phyloP scores from a whole-genome alignment of 2,329 filamentous ascomycete species.

The Ophiostoma quercus region DNA sequence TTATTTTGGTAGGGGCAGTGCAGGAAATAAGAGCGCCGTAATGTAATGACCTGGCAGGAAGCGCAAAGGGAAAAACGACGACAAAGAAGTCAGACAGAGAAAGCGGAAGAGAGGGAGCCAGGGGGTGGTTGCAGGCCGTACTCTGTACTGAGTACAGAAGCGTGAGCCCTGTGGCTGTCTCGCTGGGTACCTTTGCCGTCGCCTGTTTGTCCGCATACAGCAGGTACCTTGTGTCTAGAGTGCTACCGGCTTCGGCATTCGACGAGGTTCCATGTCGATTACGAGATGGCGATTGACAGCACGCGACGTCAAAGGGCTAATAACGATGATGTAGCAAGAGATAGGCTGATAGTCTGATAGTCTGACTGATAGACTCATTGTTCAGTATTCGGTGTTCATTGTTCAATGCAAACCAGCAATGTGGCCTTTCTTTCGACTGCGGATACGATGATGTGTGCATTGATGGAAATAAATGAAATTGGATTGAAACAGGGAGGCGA shows the following conservation, averaged over 20 bases:
- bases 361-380: neutral
- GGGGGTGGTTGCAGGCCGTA: conserved; percentile 16
- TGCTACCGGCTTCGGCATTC: neutral
- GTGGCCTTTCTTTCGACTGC: neutral
- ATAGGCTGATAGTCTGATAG: neutral
- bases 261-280: conserved; percentile 5
- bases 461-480: neutral
- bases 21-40: neutral
- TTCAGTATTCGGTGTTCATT: too few relatives aligned
- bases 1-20: conserved; percentile 14
- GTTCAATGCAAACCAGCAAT: neutral
- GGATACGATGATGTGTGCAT: conserved; percentile 12
- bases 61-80: neutral
- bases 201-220: neutral
- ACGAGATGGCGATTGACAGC: conserved; percentile 10
- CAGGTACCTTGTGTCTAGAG: neutral
- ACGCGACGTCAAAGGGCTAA: conserved; percentile 3
- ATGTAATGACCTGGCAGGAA: neutral
- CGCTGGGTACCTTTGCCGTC: neutral
- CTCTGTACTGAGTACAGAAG: too few relatives aligned
- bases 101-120: neutral
- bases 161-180: neutral
- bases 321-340: neutral
- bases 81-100: neutral
- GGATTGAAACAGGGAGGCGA: conserved; percentile 10